Evolutionary conservation across 441 rosid species (phyloP), one percentile per base, ranked within the genome.

Genomic region (Euphorbia celastroides): DNA sequence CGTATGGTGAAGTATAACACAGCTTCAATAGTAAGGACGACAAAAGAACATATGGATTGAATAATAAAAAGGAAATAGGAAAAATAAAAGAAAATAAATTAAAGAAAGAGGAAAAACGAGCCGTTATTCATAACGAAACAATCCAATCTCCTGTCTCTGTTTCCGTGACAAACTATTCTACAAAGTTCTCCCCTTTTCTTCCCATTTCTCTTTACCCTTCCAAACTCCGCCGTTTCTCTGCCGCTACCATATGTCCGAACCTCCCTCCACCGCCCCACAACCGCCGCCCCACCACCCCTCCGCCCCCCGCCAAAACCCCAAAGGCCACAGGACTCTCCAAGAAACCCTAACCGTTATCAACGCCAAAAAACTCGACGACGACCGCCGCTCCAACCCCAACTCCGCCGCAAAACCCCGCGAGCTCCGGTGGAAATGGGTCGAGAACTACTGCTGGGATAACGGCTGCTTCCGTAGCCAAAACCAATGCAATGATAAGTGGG

Each of bases 401-500:
- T 65, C 75, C 26, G 17, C 73, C 1, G 64, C 77, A 0, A 76
- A 70, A 63, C 74, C 80, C 0, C 74, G 74, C 0, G 83, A 81
- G 72, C 79, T 77, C 16, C 63, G 82, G 48, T 83, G 83, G 87
- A 83, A 83, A 71, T 83, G 84, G 84, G 78, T 81, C 19, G 84
- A 80, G 74, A 80, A 83, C 62, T 83, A 75, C 76, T 83, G 84
- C 74, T 83, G 87, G 83, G 67, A 59, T 26, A 74, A 66, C 27
- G 81, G 69, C 1, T 81, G 84, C 42, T 64, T 23, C 69, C 80
- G 87, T 41, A 81, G 83, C 76, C 87, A 83, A 62, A 83, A 83
- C 77, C 87, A 83, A 63, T 83, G 87, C 80, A 83, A 83, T 73
- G 87, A 83, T 68, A 83, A 83, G 71, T 83, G 87, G 87, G 87